Percentiles rank a stretch among this genome's conserved stretches.
These are phyloP conservation scores for Hypocreales sp. DNA, from an alignment of 2,329 filamentous ascomycete species.

Conservation along the genomic window DNA sequence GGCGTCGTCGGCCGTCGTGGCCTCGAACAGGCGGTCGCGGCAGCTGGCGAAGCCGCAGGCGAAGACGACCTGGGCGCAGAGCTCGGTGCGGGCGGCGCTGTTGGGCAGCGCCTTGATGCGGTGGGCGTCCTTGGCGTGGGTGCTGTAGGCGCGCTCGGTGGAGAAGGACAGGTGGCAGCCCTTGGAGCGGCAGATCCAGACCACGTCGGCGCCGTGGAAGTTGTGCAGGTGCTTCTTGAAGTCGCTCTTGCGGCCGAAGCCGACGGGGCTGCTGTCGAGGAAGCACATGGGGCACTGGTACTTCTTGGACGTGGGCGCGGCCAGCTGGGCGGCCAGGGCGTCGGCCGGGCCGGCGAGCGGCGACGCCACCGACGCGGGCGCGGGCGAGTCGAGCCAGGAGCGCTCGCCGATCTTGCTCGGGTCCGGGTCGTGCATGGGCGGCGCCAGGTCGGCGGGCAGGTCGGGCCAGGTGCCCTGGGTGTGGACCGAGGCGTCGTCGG, in stretches of 20 bases:
- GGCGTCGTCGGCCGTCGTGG: constrained; percentile 19
- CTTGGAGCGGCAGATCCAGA: constrained; percentile 26
- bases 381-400: constrained; percentile 25
- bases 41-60: constrained; percentile 26
- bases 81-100: constrained; percentile 22
- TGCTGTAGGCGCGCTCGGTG: constrained; percentile 27
- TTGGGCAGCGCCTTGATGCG: constrained; percentile 24
- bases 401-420: constrained; percentile 16
- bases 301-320: constrained; percentile 22
- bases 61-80: constrained; percentile 28
- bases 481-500: constrained; percentile 22
- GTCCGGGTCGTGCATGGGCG: constrained; percentile 18
- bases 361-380: constrained; percentile 19
- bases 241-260: constrained; percentile 29
- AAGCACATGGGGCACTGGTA: constrained; percentile 30
- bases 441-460: constrained; percentile 15
- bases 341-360: constrained; percentile 14
- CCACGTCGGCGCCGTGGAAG: constrained; percentile 26
- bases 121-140: constrained; percentile 26
- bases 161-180: constrained; percentile 26
- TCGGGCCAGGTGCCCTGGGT: constrained; percentile 23
- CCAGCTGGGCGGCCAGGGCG: constrained; percentile 19
- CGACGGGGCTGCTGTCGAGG: constrained; percentile 27
- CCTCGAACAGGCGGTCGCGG: constrained; percentile 27
- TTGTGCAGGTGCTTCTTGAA: constrained; percentile 34